phyloP scores from a whole-genome alignment of 2,329 filamentous ascomycete genomes.

The Dothideomycetidae sp. region DNA sequence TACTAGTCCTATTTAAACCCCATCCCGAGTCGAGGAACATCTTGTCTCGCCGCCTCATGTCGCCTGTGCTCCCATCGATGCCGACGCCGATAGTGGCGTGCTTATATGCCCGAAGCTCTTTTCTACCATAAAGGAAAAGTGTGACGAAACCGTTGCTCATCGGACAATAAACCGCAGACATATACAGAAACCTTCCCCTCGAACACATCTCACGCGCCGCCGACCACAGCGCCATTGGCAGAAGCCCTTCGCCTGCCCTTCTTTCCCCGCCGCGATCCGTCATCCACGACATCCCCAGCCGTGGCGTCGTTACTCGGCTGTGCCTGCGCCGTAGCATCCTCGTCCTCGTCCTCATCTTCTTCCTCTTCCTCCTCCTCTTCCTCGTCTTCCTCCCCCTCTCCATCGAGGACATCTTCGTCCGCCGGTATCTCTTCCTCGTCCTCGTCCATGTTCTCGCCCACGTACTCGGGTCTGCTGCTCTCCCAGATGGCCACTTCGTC shows the following conservation, averaged over 20 bases:
- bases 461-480: constrained; percentile 23
- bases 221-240: constrained; percentile 1
- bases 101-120: too few species aligned
- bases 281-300: constrained; percentile 40
- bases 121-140: too few species aligned
- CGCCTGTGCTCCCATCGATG: too few species aligned
- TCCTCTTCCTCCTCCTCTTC: constrained; percentile 7
- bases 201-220: too few species aligned
- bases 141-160: too few species aligned
- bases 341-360: constrained; percentile 37
- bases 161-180: too few species aligned
- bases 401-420: constrained; percentile 10
- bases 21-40: too few species aligned
- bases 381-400: constrained; percentile 11
- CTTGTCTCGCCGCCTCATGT: too few species aligned
- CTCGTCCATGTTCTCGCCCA: constrained; percentile 26
- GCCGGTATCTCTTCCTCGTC: constrained; percentile 10
- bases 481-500: constrained; percentile 49
- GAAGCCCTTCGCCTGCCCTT: constrained; percentile 29
- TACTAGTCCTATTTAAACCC: too few species aligned
- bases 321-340: constrained; percentile 7
- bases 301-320: too few species aligned
- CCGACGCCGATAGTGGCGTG: too few species aligned
- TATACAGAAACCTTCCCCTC: too few species aligned
- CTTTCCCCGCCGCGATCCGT: constrained; percentile 5